A percentile compares a stretch with the other conserved stretches of the same genome.
Conservation (phyloP, 2,329 filamentous ascomycete genomes). For the Cadophora luteo-olivacea region DNA sequence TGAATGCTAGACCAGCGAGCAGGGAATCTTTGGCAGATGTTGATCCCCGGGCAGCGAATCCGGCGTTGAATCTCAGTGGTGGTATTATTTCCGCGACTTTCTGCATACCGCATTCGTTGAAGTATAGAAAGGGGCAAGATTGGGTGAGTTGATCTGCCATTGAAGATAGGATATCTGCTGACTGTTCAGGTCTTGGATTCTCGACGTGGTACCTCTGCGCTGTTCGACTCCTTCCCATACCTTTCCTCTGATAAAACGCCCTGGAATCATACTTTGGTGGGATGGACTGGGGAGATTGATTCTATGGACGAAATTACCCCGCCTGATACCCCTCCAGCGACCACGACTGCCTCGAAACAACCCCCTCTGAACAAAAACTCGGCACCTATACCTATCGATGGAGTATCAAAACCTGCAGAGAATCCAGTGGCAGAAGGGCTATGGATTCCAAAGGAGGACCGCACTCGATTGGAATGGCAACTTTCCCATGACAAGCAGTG, state of each 20-base stretch:
- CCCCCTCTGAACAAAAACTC: slow-evolving; percentile 75
- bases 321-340: slow-evolving; percentile 55
- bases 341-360: slow-evolving; percentile 52
- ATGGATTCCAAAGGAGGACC: slow-evolving; percentile 72
- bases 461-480: slow-evolving; percentile 75
- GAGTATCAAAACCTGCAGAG: slow-evolving; percentile 59
- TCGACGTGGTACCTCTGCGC: slow-evolving; percentile 85
- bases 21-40: slow-evolving; percentile 60
- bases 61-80: slow-evolving; percentile 64
- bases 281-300: slow-evolving; percentile 91
- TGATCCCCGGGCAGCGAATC: slow-evolving; percentile 57
- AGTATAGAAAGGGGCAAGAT: slow-evolving; percentile 63
- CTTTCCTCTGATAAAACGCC: slow-evolving; percentile 82
- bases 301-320: slow-evolving; percentile 54
- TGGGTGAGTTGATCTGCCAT: slow-evolving; percentile 55
- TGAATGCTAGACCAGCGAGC: slow-evolving; percentile 32
- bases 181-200: slow-evolving; percentile 69
- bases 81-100: slow-evolving; percentile 72
- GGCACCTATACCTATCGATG: slow-evolving; percentile 78
- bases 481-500: slow-evolving; percentile 76
- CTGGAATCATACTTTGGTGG: slow-evolving; percentile 92
- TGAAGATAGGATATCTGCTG: slow-evolving; percentile 24
- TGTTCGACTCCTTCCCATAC: slow-evolving; percentile 90
- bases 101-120: slow-evolving; percentile 65
- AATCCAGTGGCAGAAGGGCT: slow-evolving; percentile 71